Evolutionary conservation across 495 filamentous ascomycete species (phyloP).

Genomic region (Halenospora varia): DNA sequence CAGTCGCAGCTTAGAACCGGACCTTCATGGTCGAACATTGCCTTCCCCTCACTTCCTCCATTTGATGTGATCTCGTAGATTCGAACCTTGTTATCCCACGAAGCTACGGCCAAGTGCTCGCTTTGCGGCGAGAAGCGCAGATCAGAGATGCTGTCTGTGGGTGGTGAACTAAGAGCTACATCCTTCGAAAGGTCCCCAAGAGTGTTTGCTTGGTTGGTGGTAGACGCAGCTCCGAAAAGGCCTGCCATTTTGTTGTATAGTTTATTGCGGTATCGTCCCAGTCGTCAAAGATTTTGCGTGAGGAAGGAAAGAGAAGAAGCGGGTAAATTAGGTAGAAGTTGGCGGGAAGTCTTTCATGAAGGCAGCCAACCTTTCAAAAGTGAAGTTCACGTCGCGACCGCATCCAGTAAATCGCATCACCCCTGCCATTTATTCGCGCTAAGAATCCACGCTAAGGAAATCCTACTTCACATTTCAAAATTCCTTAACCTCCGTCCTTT

Average conservation of each 20-base stretch:
- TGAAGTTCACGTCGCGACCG: constrained; percentile 5
- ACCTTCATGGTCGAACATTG: constrained; percentile 70
- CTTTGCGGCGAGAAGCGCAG: constrained; percentile 72
- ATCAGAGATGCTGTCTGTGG: constrained; percentile 83
- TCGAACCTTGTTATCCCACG: constrained; percentile 91
- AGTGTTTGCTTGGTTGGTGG: constrained; percentile 53
- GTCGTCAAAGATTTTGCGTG: neutral
- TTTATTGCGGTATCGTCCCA: neutral
- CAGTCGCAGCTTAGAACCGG: constrained; percentile 78
- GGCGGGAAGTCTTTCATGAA: neutral
- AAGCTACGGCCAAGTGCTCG: constrained; percentile 79
- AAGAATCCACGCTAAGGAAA: constrained; percentile 21
- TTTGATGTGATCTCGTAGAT: constrained; percentile 81
- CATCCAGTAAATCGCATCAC: neutral
- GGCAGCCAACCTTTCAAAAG: constrained; percentile 6
- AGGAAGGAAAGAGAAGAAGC: neutral
- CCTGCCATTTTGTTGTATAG: constrained; percentile 47
- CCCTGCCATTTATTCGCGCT: neutral
- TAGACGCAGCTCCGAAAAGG: constrained; percentile 58
- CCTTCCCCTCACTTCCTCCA: constrained; percentile 71
- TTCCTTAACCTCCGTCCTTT: constrained; percentile 30
- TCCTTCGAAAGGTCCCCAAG: constrained; percentile 90
- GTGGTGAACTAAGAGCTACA: constrained; percentile 68
- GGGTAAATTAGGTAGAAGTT: too few relatives aligned
- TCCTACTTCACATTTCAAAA: constrained; percentile 8